Evolutionary conservation across 1,284 basidiomycete species (phyloP).

Genomic region (Xerocomus minutiporus): DNA sequence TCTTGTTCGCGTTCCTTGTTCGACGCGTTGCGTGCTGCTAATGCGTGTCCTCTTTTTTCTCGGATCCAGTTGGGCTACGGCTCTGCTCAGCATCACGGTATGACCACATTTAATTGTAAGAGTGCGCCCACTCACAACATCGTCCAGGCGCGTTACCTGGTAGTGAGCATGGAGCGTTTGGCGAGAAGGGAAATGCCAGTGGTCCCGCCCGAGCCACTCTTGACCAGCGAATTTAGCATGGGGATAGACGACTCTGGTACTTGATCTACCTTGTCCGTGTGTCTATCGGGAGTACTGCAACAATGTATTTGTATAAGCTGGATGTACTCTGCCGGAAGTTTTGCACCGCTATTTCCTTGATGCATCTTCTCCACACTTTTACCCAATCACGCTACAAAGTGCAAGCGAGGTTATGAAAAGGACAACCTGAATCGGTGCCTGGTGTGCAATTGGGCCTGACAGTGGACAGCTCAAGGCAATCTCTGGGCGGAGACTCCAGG

Average conservation of each 20-base stretch:
- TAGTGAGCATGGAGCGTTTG: constrained; percentile 25
- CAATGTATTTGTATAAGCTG: neutral
- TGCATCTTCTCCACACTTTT: neutral
- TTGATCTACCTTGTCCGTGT: neutral
- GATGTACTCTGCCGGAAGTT: neutral
- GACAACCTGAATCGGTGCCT: neutral
- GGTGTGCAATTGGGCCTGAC: too few species aligned
- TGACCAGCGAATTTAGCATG: constrained; percentile 15
- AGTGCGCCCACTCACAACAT: neutral
- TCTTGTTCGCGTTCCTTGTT: constrained; percentile 17
- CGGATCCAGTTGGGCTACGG: constrained; percentile 14
- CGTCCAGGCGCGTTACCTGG: constrained; percentile 18
- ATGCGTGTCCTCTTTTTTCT: neutral
- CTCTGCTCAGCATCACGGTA: constrained; percentile 17
- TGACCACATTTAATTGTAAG: neutral
- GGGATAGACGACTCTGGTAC: neutral
- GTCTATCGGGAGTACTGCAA: neutral
- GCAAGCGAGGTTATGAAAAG: neutral
- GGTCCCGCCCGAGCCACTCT: neutral
- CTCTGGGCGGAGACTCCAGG: too few species aligned
- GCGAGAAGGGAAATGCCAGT: constrained; percentile 4
- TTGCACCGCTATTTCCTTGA: neutral
- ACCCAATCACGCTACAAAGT: neutral
- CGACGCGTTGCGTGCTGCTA: constrained; percentile 2
- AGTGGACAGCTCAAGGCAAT: too few species aligned